Evolutionary conservation across 805 yeast genomes (phyloP), one percentile per base, ranked within the genome.

Genomic region (Barnettozyma siamensis): DNA sequence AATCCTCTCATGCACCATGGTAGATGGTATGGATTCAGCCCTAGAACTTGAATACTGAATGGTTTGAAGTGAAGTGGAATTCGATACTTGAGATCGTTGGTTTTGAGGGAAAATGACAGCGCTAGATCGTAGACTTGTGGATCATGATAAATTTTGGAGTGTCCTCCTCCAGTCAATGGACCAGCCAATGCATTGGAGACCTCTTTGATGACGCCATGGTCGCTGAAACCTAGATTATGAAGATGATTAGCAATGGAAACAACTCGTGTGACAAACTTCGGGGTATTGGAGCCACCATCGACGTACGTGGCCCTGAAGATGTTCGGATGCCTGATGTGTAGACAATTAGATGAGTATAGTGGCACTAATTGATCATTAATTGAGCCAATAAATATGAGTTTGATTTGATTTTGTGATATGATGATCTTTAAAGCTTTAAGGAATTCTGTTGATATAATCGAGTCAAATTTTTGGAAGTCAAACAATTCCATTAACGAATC

Each of bases 301-400:
- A 91, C 78, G 57, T 87, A 93, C 16, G 89, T 88, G 0, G 96
- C 94, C 39, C 96, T 70, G 55, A 78, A 89, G 13, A 91, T 78
- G 60, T 88, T 86, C 3, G 99, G 98, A 65, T 91, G 99, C 49
- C 75, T 73, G 2, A 85, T 72, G 60, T 88, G 94, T 1, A 81
- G 69, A 34, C 95, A 88, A 10, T 83, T 71, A 0, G 97, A 81
- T 0, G 96, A 88, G 56, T 89, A 91, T 12, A 91, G 62, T 4
- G 99, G 99, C 3, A 91, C 96, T 53, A 93, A 62, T 62, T 88
- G 99, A 62, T 93, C 99, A 59, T 93, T 88, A 21, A 88, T 78
- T 0, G 96, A 86, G 0, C 96, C 98, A 23, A 89, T 80, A 54
- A 83, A 82, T 9, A 88, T 75, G 6, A 91, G 57, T 55, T 88